Base-by-base conservation (phyloP, 148 eudicot genomes). In the Agrostemma githago region DNA sequence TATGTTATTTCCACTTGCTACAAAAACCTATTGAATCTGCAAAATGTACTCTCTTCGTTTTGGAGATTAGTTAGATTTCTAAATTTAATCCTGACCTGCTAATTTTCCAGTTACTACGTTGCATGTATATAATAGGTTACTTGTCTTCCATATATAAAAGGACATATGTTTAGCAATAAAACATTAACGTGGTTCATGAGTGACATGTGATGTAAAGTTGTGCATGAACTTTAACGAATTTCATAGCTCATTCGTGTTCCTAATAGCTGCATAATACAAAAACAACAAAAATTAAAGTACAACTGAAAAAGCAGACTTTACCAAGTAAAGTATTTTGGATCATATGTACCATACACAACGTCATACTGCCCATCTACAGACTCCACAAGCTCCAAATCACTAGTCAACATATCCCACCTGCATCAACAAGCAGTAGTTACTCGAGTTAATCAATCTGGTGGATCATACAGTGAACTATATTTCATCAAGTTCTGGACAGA, bases 351-450 rank as follows among this genome's bases (percentile, higher is more conserved):
- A 88, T 92, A 92, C 19, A 96, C 85, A 80, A 96, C 92, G 84
- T 96, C 99, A 79, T 77, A 96, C 72, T 96, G 89, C 17, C 91
- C 94, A 80, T 90, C 83, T 26, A 88, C 62, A 58, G 96, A 88
- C 58, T 96, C 97, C 72, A 96, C 72, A 78, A 92, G 82, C 84
- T 96, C 91, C 79, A 96, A 78, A 72, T 92, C 92, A 83, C 90
- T 83, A 46, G 89, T 90, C 83, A 96, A 74, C 75, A 88, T 82
- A 80, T 96, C 99, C 99, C 99, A 96, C 87, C 99, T 96, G 91
- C 73, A 80, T 75, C 64, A 44, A 78, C 38, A 68, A 21, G 10
- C 62, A 44, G 15, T 60, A 8, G 8, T 44, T 34, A 66, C 12
- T 40, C 41, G 72, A 59, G 70, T 72, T 46, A 68, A 69, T 38